Evolutionary conservation across 306 rosid genomes (phyloP), one percentile per base, ranked within the genome.

Genomic region (Fagus sylvatica): DNA sequence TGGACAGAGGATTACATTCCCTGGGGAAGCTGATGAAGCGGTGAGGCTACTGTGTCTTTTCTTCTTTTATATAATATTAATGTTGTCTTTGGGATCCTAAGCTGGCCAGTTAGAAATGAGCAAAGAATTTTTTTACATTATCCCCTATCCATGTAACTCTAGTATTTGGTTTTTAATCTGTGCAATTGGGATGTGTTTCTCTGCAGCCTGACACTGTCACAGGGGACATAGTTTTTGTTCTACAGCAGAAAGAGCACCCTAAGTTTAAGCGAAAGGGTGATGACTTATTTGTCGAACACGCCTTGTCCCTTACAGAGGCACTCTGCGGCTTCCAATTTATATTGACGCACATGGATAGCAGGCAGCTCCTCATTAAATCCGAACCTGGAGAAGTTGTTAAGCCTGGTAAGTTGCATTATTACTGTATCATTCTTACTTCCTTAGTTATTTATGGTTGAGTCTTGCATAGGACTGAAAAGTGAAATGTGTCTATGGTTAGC

Each of bases 11-110:
- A 87, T 94, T 67, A 92, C 96, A 68, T 94, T 94, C 90, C 96
- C 96, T 33, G 97, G 98, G 3, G 97, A 92, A 92, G 98, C 98
- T 40, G 98, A 94, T 84, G 97, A 94, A 87, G 96, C 98, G 82
- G 97, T 94, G 76, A 73, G 78, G 73, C 49, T 30, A 30, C 22
- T 5, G 8, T 42, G 34, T 37, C 9, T 54, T 40, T 51, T 72
- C 70, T 37, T 16, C 42, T 1, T 64, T 36, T 16, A 6, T 6
- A 13, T 11, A 33, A 33, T 37, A 3, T 37, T 37, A 15, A 36
- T 65, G 2, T 1, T 6, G 70, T 39, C 70, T 65, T 37, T 17
- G 48, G 28, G 39, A 16, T 3, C 13, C 70, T 16, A 37, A 37
- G 8, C 30, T 37, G 30, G 5, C 7, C 37, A 0, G 68, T 30